phyloP scores from a whole-genome alignment of 2,329 filamentous ascomycete genomes.

The Gyromitra esculenta region DNA sequence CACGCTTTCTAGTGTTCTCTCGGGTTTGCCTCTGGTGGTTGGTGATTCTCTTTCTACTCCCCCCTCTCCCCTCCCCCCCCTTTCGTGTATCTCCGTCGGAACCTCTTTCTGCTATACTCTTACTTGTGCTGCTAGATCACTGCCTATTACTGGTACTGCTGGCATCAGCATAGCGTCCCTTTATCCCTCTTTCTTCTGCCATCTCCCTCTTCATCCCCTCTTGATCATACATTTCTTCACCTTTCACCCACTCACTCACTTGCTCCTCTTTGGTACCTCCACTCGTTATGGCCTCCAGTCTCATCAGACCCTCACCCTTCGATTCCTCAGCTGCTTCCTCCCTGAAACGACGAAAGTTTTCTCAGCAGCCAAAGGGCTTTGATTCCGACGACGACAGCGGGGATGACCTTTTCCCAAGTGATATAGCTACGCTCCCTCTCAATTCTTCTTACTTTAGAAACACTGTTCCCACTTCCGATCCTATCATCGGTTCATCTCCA shows the following conservation, averaged over 20 bases:
- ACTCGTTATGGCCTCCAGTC: slow-evolving; percentile 32
- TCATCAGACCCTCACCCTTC: slow-evolving; percentile 51
- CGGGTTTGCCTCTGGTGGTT: slow-evolving; percentile 41
- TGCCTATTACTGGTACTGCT: neutral
- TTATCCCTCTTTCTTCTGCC: slow-evolving; percentile 21
- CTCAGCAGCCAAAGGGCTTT: slow-evolving; percentile 58
- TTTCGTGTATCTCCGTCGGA: neutral
- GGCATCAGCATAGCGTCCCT: neutral
- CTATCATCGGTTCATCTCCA: slow-evolving; percentile 58
- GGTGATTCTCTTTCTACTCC: slow-evolving; percentile 26
- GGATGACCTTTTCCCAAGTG: slow-evolving; percentile 61
- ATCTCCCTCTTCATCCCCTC: slow-evolving; percentile 5
- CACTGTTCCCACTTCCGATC: slow-evolving; percentile 35
- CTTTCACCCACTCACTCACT: neutral
- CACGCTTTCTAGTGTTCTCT: slow-evolving; percentile 27
- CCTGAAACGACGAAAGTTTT: slow-evolving; percentile 53
- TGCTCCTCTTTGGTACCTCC: neutral
- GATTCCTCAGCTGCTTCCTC: slow-evolving; percentile 37
- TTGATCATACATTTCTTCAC: neutral
- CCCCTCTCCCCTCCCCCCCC: slow-evolving; percentile 14
- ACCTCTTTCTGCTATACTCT: neutral
- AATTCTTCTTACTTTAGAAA: slow-evolving; percentile 50
- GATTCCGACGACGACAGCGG: slow-evolving; percentile 63
- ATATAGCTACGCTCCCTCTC: slow-evolving; percentile 57
- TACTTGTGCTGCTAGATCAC: neutral